Evolutionary conservation across 1,139 yeast genomes (phyloP).

Genomic region (Hemisphaericaspora xylofermentans): DNA sequence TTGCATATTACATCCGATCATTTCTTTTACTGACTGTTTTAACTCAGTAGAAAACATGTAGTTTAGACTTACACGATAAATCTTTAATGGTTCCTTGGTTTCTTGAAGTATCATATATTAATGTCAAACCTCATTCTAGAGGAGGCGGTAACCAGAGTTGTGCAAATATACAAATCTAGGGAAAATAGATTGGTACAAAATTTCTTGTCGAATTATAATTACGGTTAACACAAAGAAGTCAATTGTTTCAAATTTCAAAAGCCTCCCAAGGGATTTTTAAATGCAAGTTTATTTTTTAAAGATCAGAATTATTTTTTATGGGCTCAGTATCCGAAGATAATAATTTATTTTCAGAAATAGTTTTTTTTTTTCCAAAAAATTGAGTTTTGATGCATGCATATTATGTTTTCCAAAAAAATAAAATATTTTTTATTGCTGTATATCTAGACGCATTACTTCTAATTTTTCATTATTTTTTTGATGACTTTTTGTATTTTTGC

Average conservation of each 20-base stretch:
- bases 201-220: constrained; percentile 1
- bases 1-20: no score
- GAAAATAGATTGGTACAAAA: not conserved
- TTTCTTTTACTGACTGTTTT: no score
- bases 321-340: not conserved
- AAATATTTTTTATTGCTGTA: not conserved
- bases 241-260: not conserved
- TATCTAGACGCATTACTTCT: not conserved
- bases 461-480: not conserved
- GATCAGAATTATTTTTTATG: not conserved
- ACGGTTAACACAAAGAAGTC: constrained; percentile 1
- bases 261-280: no score
- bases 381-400: constrained; percentile 1
- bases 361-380: not conserved
- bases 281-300: not conserved
- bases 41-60: no score
- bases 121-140: no score
- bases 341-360: not conserved
- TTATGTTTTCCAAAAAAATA: not conserved
- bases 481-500: not conserved
- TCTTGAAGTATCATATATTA: no score
- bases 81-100: no score
- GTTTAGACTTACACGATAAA: no score
- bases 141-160: no score
- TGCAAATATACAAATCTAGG: no score